These are phyloP conservation scores for Pseudotsuga menziesii DNA, from an alignment of 75 land plant species.

Conservation along the genomic window DNA sequence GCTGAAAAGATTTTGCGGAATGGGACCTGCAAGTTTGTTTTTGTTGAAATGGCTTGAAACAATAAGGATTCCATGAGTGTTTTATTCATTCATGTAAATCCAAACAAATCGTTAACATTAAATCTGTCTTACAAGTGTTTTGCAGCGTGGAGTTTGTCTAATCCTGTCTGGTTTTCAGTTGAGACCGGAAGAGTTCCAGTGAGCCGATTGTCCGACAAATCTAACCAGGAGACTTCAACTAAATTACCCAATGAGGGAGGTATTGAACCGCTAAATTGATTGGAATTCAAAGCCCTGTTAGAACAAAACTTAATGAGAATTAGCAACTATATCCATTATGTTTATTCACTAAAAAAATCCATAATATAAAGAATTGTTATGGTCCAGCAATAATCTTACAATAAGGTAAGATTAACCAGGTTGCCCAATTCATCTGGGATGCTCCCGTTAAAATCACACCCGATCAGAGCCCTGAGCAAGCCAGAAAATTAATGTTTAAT, in stretches of 20 bases:
- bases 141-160: constrained; percentile 49
- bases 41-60: constrained; percentile 66
- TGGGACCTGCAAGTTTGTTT: constrained; percentile 59
- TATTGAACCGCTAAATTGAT: constrained; percentile 56
- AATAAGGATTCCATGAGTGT: not conserved
- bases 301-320: not conserved
- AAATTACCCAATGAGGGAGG: constrained; percentile 66
- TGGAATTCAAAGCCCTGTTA: constrained; percentile 63
- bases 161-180: constrained; percentile 25
- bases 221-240: constrained; percentile 60
- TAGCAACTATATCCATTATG: too few relatives aligned
- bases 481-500: not conserved
- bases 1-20: constrained; percentile 56
- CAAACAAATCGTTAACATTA: not conserved
- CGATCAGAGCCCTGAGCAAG: constrained; percentile 37
- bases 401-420: constrained; percentile 33
- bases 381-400: constrained; percentile 42
- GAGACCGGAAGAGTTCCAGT: constrained; percentile 66
- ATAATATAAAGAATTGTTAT: not conserved
- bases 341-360: not conserved
- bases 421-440: constrained; percentile 58
- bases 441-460: constrained; percentile 45
- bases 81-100: not conserved
- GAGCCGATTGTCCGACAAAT: constrained; percentile 58
- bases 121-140: constrained; percentile 62